A percentile compares a stretch with the other conserved stretches of the same genome.
Conservation (phyloP, 2,329 filamentous ascomycete species). For the Alternaria viburni region DNA sequence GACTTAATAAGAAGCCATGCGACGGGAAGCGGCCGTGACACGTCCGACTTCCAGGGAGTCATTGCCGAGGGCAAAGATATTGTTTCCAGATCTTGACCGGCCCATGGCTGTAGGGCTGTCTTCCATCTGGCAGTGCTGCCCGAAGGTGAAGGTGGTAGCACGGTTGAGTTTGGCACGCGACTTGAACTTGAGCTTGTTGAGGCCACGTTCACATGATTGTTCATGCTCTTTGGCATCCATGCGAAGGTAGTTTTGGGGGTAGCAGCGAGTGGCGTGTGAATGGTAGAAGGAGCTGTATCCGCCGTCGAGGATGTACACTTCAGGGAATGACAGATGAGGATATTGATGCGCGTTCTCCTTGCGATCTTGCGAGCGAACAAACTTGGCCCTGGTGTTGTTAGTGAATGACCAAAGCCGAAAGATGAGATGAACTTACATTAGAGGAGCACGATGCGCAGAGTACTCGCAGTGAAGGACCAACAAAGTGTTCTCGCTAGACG, state of each 20-base stretch:
- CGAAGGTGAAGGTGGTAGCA: slow-evolving; percentile 95
- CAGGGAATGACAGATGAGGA: slow-evolving; percentile 88
- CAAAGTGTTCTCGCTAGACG: slow-evolving; percentile 74
- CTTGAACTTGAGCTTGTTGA: slow-evolving; percentile 84
- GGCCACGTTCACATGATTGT: slow-evolving; percentile 89
- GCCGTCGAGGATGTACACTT: slow-evolving; percentile 95
- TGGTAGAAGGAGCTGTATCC: slow-evolving; percentile 94
- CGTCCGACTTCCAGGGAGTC: slow-evolving; percentile 41
- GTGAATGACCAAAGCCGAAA: not conserved
- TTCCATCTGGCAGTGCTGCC: slow-evolving; percentile 70
- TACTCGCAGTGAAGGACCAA: slow-evolving; percentile 98
- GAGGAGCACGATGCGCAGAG: slow-evolving; percentile 91
- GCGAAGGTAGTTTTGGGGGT: slow-evolving; percentile 93
- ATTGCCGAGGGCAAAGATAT: slow-evolving; percentile 39
- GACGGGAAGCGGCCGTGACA: slow-evolving; percentile 35
- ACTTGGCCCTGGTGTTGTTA: slow-evolving; percentile 68
- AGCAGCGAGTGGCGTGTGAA: slow-evolving; percentile 80
- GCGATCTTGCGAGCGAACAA: slow-evolving; percentile 88
- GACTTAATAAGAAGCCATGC: slow-evolving; percentile 49
- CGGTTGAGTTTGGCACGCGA: slow-evolving; percentile 78
- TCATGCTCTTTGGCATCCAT: slow-evolving; percentile 95
- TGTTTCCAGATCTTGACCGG: slow-evolving; percentile 41
- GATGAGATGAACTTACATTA: slow-evolving; percentile 66
- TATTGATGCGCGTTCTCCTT: slow-evolving; percentile 84
- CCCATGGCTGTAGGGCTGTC: slow-evolving; percentile 63